Evolutionary conservation across 805 yeast species (phyloP).

Genomic region (Pichia scutulata): DNA sequence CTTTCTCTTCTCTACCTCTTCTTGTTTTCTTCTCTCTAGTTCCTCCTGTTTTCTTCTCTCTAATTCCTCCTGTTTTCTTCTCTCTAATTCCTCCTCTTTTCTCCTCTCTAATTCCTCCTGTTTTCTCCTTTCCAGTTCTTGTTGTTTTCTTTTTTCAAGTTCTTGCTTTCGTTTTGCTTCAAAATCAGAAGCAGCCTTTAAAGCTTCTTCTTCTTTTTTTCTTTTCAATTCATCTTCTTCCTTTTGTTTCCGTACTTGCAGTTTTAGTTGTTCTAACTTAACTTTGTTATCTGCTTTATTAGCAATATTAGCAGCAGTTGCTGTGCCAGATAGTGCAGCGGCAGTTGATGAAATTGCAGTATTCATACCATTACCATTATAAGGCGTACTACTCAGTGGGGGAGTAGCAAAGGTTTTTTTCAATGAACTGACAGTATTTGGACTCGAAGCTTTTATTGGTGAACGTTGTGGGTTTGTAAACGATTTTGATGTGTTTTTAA

Average conservation of each 20-base stretch:
- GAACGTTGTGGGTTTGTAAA: constrained; percentile 6
- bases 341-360: constrained; percentile 2
- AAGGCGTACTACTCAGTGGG: background rate
- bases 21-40: background rate
- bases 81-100: background rate
- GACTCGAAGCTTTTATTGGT: constrained; percentile 1
- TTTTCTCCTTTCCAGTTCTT: background rate
- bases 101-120: constrained; percentile 2
- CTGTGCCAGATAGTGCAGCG: constrained; percentile 4
- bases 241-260: constrained; percentile 4
- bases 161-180: constrained; percentile 3
- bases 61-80: background rate
- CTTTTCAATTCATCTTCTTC: constrained; percentile 1
- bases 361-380: background rate
- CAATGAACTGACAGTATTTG: background rate
- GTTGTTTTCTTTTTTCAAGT: constrained; percentile 3
- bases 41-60: background rate
- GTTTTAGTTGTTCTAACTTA: constrained; percentile 2
- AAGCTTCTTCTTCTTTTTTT: background rate
- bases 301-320: background rate
- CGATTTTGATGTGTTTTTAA: background rate
- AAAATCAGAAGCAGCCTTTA: background rate
- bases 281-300: constrained; percentile 4
- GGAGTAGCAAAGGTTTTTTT: constrained; percentile 1
- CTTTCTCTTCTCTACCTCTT: background rate